Percentiles rank a stretch among this genome's conserved stretches.
Evolutionary conservation across 1,284 basidiomycete genomes (phyloP).

Genomic region (Coriolopsis trogii): DNA sequence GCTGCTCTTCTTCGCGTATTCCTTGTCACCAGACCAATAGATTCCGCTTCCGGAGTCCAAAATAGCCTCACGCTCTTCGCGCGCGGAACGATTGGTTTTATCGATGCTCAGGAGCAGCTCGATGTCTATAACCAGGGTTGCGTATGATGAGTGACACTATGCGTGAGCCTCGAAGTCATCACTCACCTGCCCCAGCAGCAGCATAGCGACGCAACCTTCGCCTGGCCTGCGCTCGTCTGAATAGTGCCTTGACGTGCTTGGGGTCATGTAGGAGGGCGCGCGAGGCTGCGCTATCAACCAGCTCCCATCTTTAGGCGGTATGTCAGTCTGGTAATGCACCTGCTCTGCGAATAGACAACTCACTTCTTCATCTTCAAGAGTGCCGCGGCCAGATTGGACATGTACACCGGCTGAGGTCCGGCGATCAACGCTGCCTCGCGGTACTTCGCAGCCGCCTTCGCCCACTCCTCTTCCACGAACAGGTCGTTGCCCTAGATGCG

Average conservation of each 20-base stretch:
- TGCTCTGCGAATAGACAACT: constrained; percentile 8
- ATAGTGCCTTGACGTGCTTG: constrained; percentile 44
- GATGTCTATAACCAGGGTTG: constrained; percentile 40
- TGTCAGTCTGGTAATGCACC: background rate
- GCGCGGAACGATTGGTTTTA: constrained; percentile 34
- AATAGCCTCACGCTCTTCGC: constrained; percentile 23
- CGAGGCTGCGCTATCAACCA: constrained; percentile 45
- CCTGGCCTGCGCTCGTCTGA: constrained; percentile 44
- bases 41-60: constrained; percentile 3
- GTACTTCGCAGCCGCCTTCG: constrained; percentile 29
- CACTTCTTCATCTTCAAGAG: constrained; percentile 46
- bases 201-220: constrained; percentile 38
- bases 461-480: constrained; percentile 24
- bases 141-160: no score
- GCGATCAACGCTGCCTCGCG: constrained; percentile 24
- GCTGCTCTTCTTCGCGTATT: constrained; percentile 16
- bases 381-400: constrained; percentile 44
- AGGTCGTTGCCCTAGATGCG: constrained; percentile 28
- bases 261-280: constrained; percentile 45
- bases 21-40: background rate
- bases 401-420: constrained; percentile 35
- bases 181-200: constrained; percentile 42
- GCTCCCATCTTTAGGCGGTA: constrained; percentile 41
- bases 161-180: background rate
- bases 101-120: constrained; percentile 41